These are phyloP conservation scores for Domatiomyces globalis DNA, from an alignment of 2,329 filamentous ascomycete species.

Conservation along the genomic window DNA sequence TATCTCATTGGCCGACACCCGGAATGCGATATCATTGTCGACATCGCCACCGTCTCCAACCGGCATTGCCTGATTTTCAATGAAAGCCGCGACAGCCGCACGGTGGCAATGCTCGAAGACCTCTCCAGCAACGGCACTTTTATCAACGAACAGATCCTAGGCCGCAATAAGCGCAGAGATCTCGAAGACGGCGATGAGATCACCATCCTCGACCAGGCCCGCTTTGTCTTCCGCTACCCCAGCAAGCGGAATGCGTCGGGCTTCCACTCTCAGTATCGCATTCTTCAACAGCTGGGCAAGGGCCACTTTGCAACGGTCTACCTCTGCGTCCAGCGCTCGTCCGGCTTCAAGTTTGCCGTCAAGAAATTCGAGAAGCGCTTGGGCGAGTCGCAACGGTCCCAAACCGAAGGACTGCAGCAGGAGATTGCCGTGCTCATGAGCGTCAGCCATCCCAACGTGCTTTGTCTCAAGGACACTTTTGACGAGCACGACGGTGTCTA, in stretches of 20 bases:
- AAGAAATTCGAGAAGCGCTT: constrained; percentile 85
- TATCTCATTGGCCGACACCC: constrained; percentile 87
- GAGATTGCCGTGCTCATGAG: constrained; percentile 95
- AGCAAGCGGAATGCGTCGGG: constrained; percentile 54
- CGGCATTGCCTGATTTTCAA: constrained; percentile 44
- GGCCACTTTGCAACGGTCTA: constrained; percentile 93
- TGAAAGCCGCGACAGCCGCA: constrained; percentile 43
- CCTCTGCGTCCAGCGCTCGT: constrained; percentile 71
- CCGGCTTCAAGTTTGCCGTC: constrained; percentile 72
- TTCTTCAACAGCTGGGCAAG: constrained; percentile 76
- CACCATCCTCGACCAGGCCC: constrained; percentile 66
- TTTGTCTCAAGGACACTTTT: constrained; percentile 91
- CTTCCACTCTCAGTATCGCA: constrained; percentile 75
- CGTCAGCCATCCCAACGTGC: constrained; percentile 84
- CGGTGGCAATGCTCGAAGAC: constrained; percentile 70
- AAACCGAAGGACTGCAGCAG: constrained; percentile 75
- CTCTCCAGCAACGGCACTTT: constrained; percentile 93
- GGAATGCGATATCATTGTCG: constrained; percentile 71
- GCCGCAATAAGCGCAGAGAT: constrained; percentile 80
- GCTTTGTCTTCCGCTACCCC: constrained; percentile 87
- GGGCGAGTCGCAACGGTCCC: constrained; percentile 68
- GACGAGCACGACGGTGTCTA: constrained; percentile 85
- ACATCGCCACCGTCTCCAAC: constrained; percentile 73
- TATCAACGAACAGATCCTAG: constrained; percentile 80
- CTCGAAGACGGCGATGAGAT: constrained; percentile 84